These are phyloP conservation scores for Xerocomus spinulosus DNA, from an alignment of 768 basidiomycete genomes.

Conservation along the genomic window DNA sequence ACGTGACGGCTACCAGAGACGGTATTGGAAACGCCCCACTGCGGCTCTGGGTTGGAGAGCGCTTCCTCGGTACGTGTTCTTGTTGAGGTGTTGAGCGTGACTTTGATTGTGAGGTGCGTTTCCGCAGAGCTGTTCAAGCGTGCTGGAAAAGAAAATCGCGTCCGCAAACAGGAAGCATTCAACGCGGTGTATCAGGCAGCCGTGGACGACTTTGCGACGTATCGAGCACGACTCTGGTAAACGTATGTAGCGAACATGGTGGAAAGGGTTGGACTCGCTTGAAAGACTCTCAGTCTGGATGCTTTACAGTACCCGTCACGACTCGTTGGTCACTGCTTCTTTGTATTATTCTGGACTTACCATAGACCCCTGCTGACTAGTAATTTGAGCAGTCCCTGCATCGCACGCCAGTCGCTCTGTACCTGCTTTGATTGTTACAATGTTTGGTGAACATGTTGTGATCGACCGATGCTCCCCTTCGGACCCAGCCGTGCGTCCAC, in stretches of 20 bases:
- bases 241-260: background rate
- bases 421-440: no score
- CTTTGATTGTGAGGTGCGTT: background rate
- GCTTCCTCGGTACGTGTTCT: conserved; percentile 49
- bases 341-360: no score
- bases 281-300: no score
- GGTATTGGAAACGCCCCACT: conserved; percentile 58
- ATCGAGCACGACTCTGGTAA: conserved; percentile 18
- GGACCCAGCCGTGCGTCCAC: no score
- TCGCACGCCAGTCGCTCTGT: no score
- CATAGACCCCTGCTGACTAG: no score
- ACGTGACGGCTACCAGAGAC: conserved; percentile 21
- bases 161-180: conserved; percentile 41
- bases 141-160: conserved; percentile 46
- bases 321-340: no score
- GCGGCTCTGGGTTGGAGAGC: conserved; percentile 69
- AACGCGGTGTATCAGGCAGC: conserved; percentile 35
- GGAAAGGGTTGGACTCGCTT: no score
- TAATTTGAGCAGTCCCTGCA: no score
- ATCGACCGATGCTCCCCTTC: no score
- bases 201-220: conserved; percentile 15
- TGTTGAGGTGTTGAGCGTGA: background rate
- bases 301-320: no score
- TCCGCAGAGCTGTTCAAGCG: conserved; percentile 54
- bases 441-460: no score